Conservation (phyloP, 345 rosid genomes). For the Populus tremula region DNA sequence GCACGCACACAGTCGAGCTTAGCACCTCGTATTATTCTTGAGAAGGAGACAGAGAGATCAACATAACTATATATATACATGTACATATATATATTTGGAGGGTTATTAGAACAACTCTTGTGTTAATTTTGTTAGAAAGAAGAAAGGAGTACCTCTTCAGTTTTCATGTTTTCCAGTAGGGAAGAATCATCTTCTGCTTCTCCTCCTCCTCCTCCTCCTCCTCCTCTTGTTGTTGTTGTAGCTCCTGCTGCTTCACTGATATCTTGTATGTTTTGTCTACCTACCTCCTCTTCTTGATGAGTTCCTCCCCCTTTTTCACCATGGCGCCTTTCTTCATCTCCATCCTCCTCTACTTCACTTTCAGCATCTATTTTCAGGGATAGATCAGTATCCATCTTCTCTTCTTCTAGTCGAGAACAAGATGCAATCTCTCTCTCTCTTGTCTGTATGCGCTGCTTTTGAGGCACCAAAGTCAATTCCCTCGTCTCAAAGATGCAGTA, state of each 20-base stretch:
- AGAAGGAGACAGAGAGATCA: not conserved
- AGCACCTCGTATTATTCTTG: not conserved
- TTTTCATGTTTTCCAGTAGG: slow-evolving; percentile 16
- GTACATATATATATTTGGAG: too few species aligned
- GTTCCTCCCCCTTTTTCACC: not conserved
- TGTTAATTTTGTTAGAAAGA: not conserved
- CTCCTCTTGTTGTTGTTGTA: not conserved
- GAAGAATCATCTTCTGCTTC: slow-evolving; percentile 16
- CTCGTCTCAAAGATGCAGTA: slow-evolving; percentile 31
- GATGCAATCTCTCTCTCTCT: not conserved
- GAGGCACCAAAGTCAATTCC: slow-evolving; percentile 65
- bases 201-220: not conserved
- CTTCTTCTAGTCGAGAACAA: not conserved
- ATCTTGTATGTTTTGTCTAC: not conserved
- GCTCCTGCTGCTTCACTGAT: not conserved
- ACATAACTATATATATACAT: too few species aligned
- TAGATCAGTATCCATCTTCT: slow-evolving; percentile 43
- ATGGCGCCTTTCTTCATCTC: not conserved
- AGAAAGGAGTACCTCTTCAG: slow-evolving; percentile 31
- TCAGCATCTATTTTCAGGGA: slow-evolving; percentile 42
- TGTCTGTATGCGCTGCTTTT: slow-evolving; percentile 35
- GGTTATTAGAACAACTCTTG: too few species aligned
- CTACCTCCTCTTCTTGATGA: not conserved
- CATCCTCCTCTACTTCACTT: slow-evolving; percentile 2
- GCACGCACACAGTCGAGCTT: not conserved